These are phyloP conservation scores for Stachybotrys echinatus DNA, from an alignment of 2,329 filamentous ascomycete species.

Conservation along the genomic window DNA sequence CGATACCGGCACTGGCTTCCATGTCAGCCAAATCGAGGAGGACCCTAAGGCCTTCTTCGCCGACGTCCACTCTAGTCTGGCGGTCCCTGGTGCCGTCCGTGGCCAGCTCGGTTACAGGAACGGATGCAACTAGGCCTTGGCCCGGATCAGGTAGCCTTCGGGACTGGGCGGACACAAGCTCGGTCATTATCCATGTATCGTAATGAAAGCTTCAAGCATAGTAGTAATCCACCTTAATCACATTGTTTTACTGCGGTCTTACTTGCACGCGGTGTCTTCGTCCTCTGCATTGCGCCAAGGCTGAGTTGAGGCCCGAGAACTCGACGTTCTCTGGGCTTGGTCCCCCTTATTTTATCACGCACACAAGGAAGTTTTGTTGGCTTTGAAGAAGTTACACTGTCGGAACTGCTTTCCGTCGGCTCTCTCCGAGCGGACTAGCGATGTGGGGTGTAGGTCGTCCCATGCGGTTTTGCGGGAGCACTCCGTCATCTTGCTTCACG, in stretches of 20 bases:
- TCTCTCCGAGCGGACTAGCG: background rate
- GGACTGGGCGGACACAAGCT: too few species aligned
- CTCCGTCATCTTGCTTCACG: background rate
- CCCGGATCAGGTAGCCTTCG: too few species aligned
- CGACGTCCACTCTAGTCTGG: conserved; percentile 45
- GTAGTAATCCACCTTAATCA: background rate
- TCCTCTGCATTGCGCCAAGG: background rate
- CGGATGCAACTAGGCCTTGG: background rate
- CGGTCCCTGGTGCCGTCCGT: conserved; percentile 44
- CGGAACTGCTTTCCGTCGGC: background rate
- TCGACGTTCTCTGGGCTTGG: background rate
- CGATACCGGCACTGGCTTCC: conserved; percentile 37
- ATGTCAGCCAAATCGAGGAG: conserved; percentile 42
- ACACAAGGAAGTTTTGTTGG: background rate
- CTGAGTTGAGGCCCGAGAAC: background rate
- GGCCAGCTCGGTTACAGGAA: conserved; percentile 33
- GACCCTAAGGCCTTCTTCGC: conserved; percentile 46
- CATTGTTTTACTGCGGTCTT: background rate
- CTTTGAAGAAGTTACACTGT: background rate
- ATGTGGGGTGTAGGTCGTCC: background rate
- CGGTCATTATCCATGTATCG: background rate
- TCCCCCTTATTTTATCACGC: background rate
- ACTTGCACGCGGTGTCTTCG: background rate
- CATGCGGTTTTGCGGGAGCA: background rate
- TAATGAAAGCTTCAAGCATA: background rate